Percentiles rank a stretch among this genome's conserved stretches.
These are phyloP conservation scores for Vaccinium macrocarpon DNA, from an alignment of 148 eudicot species.

Conservation along the genomic window DNA sequence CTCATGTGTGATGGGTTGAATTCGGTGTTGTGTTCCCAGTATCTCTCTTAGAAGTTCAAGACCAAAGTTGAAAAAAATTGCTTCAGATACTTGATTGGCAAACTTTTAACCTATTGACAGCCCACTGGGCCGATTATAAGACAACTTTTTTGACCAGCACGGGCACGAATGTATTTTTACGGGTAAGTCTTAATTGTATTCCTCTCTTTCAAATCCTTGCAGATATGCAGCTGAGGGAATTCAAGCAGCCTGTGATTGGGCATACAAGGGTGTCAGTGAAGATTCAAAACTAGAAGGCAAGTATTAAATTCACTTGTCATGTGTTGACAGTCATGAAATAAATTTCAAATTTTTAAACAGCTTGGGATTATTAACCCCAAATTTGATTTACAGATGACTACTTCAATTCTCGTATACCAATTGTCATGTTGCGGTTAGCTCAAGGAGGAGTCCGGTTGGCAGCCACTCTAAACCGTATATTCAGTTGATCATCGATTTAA, in stretches of 20 bases:
- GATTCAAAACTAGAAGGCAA: constrained; percentile 57
- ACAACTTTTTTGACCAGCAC: too few relatives aligned
- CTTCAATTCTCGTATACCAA: constrained; percentile 49
- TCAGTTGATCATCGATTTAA: constrained; percentile 20
- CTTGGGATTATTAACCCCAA: not conserved
- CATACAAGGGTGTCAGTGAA: constrained; percentile 58
- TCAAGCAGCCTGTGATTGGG: constrained; percentile 62
- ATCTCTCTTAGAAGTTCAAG: too few relatives aligned
- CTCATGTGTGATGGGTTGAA: too few relatives aligned
- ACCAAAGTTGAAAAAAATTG: too few relatives aligned
- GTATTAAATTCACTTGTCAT: not conserved
- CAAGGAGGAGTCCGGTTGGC: constrained; percentile 69
- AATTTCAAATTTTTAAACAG: not conserved
- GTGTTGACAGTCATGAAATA: not conserved
- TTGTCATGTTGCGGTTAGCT: constrained; percentile 48
- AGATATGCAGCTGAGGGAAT: constrained; percentile 76
- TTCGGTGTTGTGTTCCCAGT: too few relatives aligned
- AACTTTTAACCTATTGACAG: too few relatives aligned
- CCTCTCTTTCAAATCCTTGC: not conserved
- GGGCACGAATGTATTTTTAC: too few relatives aligned
- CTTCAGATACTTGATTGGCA: too few relatives aligned
- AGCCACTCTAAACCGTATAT: constrained; percentile 55
- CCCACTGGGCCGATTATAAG: too few relatives aligned
- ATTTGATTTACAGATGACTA: constrained; percentile 49
- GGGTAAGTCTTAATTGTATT: not conserved